A percentile compares a stretch with the other conserved stretches of the same genome.
Conservation (phyloP, 306 rosid genomes). For the Betula pendula region DNA sequence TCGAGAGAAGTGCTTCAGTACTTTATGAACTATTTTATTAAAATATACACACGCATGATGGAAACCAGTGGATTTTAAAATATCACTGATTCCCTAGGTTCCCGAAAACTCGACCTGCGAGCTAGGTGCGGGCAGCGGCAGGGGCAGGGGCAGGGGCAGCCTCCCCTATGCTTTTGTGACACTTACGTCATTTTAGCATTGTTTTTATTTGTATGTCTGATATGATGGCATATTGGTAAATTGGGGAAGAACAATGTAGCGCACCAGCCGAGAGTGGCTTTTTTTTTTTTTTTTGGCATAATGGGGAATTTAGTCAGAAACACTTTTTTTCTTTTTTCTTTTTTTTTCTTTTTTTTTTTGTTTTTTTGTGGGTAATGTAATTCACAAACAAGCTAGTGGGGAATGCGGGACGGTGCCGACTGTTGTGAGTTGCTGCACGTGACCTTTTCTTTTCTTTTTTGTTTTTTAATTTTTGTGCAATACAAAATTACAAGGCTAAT, state of each 20-base stretch:
- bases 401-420: neutral
- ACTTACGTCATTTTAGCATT: constrained; percentile 12
- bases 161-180: neutral
- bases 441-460: no score
- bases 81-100: neutral
- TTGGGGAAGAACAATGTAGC: neutral
- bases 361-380: neutral
- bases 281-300: no score
- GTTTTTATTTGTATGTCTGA: no score
- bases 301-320: no score
- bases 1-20: constrained; percentile 22
- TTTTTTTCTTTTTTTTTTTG: neutral
- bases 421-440: neutral
- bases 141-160: no score
- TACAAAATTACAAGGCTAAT: no score
- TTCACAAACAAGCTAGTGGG: neutral
- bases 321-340: no score
- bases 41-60: constrained; percentile 15
- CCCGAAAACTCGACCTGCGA: constrained; percentile 9
- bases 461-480: no score
- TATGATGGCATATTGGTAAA: no score
- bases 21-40: constrained; percentile 1
- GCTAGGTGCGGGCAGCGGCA: no score
- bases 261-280: neutral
- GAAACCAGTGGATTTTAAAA: neutral